These are phyloP conservation scores for Ophiostoma quercus DNA, from an alignment of 2,329 filamentous ascomycete genomes.

Conservation along the genomic window DNA sequence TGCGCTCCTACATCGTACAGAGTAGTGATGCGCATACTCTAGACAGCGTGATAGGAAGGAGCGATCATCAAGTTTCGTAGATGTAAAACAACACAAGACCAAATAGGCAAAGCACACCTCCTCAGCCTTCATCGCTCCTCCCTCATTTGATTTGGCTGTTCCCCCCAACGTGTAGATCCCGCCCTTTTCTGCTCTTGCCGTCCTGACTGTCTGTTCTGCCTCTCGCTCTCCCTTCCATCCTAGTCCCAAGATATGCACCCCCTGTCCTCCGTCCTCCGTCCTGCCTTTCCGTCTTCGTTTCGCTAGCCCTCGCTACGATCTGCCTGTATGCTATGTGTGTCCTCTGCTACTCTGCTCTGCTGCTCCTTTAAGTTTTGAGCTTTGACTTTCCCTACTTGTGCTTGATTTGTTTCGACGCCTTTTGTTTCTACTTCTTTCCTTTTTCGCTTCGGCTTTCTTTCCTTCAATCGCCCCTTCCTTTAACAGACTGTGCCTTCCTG, in stretches of 20 bases:
- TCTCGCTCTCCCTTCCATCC: background rate
- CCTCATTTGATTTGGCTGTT: background rate
- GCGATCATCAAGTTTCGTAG: background rate
- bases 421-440: slow-evolving; percentile 9
- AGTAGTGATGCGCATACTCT: background rate
- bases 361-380: background rate
- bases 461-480: background rate
- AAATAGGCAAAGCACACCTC: background rate
- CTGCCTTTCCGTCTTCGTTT: background rate
- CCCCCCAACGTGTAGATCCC: slow-evolving; percentile 5
- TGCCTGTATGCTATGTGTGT: background rate
- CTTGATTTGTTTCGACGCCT: background rate
- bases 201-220: background rate
- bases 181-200: background rate
- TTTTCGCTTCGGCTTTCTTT: background rate
- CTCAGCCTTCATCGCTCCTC: background rate
- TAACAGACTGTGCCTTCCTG: background rate
- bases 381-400: background rate
- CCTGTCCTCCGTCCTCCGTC: slow-evolving; percentile 2
- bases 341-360: background rate
- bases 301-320: background rate
- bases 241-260: slow-evolving; percentile 8
- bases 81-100: background rate
- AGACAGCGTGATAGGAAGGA: background rate
- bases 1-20: background rate